phyloP scores from a whole-genome alignment of 2,329 filamentous ascomycete genomes.

The Microthyrium microscopicum region DNA sequence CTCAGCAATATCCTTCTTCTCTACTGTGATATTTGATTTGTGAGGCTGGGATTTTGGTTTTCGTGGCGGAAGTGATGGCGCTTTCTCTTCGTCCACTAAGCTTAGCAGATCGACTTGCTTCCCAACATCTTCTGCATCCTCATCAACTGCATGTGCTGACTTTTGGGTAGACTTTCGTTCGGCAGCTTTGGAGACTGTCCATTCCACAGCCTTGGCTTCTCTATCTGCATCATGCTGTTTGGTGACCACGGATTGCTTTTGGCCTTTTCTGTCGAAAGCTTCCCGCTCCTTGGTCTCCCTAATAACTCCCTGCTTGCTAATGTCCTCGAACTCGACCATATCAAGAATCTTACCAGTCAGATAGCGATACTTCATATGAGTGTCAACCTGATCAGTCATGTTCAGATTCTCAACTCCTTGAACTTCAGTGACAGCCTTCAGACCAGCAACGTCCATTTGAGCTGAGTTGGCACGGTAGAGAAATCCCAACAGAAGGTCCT shows the following conservation, averaged over 20 bases:
- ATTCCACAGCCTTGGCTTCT: no score
- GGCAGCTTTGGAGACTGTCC: no score
- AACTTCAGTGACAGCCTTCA: slow-evolving; percentile 22
- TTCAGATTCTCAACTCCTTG: slow-evolving; percentile 44
- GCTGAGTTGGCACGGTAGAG: slow-evolving; percentile 6
- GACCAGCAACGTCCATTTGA: slow-evolving; percentile 7
- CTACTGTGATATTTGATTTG: no score
- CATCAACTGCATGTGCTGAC: no score
- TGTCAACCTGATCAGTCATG: slow-evolving; percentile 46
- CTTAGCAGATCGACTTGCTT: slow-evolving; percentile 19
- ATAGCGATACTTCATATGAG: slow-evolving; percentile 55
- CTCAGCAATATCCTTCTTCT: no score
- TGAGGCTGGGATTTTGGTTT: no score
- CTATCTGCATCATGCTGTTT: no score
- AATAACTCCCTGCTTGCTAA: slow-evolving; percentile 16
- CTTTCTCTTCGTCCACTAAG: slow-evolving; percentile 24
- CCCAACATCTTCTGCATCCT: slow-evolving; percentile 22
- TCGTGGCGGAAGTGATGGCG: no score
- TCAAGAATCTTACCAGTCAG: slow-evolving; percentile 50
- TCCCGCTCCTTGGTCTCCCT: no score
- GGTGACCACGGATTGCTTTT: no score
- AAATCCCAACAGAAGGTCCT: slow-evolving; percentile 8
- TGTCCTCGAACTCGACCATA: slow-evolving; percentile 52
- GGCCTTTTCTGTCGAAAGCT: no score
- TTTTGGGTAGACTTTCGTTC: no score